Evolutionary conservation across 148 eudicot genomes (phyloP).

Genomic region (Heliosperma pusillum): DNA sequence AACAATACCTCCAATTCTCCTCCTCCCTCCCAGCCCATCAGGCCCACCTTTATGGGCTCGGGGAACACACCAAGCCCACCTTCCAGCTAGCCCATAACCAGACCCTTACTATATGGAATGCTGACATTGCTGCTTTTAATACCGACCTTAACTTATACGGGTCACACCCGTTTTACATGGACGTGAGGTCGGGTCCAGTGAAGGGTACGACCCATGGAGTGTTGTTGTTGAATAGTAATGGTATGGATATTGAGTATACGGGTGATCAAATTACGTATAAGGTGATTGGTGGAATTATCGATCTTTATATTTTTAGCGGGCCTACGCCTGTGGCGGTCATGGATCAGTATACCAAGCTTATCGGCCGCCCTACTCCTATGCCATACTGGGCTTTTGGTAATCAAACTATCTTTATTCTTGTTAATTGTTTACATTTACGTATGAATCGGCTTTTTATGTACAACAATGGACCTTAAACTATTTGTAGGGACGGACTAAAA

Average conservation of each 20-base stretch:
- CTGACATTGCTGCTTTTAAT: slow-evolving; percentile 36
- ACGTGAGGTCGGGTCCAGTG: slow-evolving; percentile 32
- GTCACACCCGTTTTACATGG: slow-evolving; percentile 57
- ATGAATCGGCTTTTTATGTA: neutral
- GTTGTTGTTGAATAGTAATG: slow-evolving; percentile 44
- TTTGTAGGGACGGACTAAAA: neutral
- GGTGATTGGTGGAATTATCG: slow-evolving; percentile 51
- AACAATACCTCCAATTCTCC: slow-evolving; percentile 42
- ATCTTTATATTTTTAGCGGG: slow-evolving; percentile 49
- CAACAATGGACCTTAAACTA: no score
- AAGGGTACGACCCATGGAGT: slow-evolving; percentile 46
- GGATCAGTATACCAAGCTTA: slow-evolving; percentile 45
- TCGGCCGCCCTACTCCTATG: slow-evolving; percentile 56
- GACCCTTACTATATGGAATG: slow-evolving; percentile 46
- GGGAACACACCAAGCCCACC: slow-evolving; percentile 46
- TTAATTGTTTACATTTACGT: neutral
- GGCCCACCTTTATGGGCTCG: slow-evolving; percentile 48
- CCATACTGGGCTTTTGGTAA: slow-evolving; percentile 64
- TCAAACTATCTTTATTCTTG: neutral
- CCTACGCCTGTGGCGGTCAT: slow-evolving; percentile 35
- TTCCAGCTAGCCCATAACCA: slow-evolving; percentile 37
- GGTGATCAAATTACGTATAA: slow-evolving; percentile 48
- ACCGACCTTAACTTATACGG: slow-evolving; percentile 43
- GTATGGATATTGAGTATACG: slow-evolving; percentile 51
- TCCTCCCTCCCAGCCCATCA: slow-evolving; percentile 33